Base-by-base conservation (phyloP, 495 filamentous ascomycete genomes). In the Alectoria sarmentosa region DNA sequence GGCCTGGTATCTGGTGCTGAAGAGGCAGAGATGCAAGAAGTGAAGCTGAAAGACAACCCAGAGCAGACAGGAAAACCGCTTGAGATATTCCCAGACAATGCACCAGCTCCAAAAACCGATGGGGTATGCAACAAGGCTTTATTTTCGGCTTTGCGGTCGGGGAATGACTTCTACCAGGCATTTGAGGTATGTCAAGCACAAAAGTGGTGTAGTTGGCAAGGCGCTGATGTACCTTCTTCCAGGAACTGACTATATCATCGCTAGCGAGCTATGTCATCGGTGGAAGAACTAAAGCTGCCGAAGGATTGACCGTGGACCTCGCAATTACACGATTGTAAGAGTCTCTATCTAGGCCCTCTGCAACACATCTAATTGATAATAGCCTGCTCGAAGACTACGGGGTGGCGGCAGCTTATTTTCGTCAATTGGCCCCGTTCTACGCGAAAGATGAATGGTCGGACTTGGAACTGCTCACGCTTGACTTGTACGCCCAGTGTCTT, bases 401-500 rank as follows among this genome's bases (percentile, higher is more conserved):
- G 15, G 81, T 84, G 17, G 92, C 93, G 17, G 87, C 90, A 3
- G 84, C 81, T 4, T 92, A 90, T 70, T 92, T 98, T 72, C 84
- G 87, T 69, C 81, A 85, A n/a, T 83, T 92, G 62, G 87, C 89
- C 11, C 88, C 90, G 3, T 89, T 90, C 68, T 97, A 94, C 71
- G 88, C 86, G 0, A 87, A 88, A 58, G 85, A 83, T 67, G 82
- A 87, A 21, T 98, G 94, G 94, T 84, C 79, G 49, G 74, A 88
- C 7, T 78, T 96, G 17, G 91, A 96, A 71, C 81, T 88, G 15
- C 86, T 84, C 3, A 89, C 96, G 83, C 79, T 98, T 36, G 82
- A 90, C 58, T 87, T 97, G 81, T 91, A 95, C 72, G 86, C 91
- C 5, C 83, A 83, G 42, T 97, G 91, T 75, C 80, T 98, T 58